Base-by-base conservation (phyloP, 257 asterid species). In the Lavandula angustifolia region DNA sequence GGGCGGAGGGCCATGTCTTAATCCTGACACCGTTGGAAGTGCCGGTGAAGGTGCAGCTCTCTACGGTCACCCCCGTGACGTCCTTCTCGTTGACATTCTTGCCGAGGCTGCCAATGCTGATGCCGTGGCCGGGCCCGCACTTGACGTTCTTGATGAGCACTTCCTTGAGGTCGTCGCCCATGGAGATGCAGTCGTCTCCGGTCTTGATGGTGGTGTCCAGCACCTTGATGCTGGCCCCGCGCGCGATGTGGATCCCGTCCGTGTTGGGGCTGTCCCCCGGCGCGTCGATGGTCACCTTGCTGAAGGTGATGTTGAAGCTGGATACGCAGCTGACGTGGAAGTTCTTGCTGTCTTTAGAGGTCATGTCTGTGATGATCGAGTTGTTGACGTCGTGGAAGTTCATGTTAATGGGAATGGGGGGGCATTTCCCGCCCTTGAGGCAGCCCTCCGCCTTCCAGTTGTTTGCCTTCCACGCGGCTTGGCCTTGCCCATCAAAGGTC, bases 111-210 rank as follows among this genome's bases (percentile, higher is more conserved):
- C 83, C 81, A 0, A 81, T 55, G 56, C 83, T 78, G 46, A 81
- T 69, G 2, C 86, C 86, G 12, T 81, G 83, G 0, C 86, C 81
- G 0, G 81, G 86, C 13, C 86, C 83, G 16, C 83, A 81, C 0
- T 14, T 6, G 9, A 78, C 79, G 32, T 62, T 73, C 7, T 22
- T 11, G 12, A 81, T 49, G 33, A 29, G 60, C 13, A 75, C n/a
- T 2, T 75, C 59, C 1, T n/a, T 11, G 33, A 57, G 40, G 54
- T 73, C 77, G 44, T 81, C 83, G 1, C 83, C 85, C 14, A 80
- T 61, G 3, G 85, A 80, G 16, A 80, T n/a, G 17, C 82, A 80
- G 13, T 80, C 85, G 32, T 80, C 85, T 34, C 85, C 81, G 0
- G 83, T 81, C 31, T 51, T 42, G 31, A 81, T 72, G 9, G 4